Conservation (phyloP, 352 stramenopile species). For the Phytophthora aleatoria region DNA sequence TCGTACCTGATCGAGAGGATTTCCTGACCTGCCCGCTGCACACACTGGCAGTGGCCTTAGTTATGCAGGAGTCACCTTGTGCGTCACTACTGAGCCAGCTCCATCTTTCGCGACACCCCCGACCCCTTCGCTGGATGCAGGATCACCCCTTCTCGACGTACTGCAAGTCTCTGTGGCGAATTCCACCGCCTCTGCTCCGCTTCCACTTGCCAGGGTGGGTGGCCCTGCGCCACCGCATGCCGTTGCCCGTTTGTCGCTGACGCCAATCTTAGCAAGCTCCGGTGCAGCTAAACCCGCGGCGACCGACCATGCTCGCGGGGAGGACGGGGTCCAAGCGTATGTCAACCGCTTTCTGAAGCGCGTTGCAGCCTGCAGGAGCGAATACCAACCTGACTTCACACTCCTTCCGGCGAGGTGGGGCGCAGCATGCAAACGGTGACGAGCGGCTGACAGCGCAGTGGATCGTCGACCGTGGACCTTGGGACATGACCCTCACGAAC, state of each 20-base stretch:
- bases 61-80: background rate
- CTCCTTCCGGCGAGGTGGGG: slow-evolving; percentile 31
- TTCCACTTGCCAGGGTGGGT: background rate
- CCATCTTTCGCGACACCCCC: background rate
- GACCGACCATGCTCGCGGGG: too few species aligned
- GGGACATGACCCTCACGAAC: too few species aligned
- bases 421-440: slow-evolving; percentile 26
- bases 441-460: background rate
- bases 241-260: too few species aligned
- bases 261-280: too few species aligned
- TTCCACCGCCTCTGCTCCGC: background rate
- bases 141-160: background rate
- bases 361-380: slow-evolving; percentile 10
- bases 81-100: background rate
- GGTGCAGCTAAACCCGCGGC: too few species aligned
- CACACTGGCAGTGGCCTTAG: background rate
- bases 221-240: too few species aligned
- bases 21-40: too few species aligned
- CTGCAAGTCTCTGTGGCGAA: background rate
- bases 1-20: too few species aligned
- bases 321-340: too few species aligned
- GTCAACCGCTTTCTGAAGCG: too few species aligned
- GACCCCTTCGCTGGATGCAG: background rate
- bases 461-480: too few species aligned
- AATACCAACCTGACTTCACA: slow-evolving; percentile 28